phyloP scores from a whole-genome alignment of 1,284 basidiomycete genomes.

The Melampsora larici-populina region DNA sequence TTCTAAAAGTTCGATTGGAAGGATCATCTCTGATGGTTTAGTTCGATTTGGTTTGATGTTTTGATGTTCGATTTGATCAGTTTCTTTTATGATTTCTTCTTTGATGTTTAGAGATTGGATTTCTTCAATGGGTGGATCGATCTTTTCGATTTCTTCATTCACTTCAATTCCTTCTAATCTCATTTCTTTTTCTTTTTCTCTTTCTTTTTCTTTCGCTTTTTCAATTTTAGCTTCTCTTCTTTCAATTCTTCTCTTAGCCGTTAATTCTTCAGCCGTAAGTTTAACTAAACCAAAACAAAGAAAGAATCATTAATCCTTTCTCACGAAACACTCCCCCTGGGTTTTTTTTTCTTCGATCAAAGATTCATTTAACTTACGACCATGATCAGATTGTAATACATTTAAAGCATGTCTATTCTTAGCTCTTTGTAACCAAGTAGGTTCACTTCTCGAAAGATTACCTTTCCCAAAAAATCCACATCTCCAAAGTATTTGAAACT shows the following conservation, averaged over 20 bases:
- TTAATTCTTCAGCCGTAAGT: constrained; percentile 79
- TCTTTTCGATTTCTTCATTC: neutral
- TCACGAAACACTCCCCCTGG: too few species aligned
- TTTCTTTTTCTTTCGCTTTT: constrained; percentile 61
- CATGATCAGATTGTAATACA: constrained; percentile 48
- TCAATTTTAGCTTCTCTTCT: constrained; percentile 79
- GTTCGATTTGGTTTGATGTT: neutral
- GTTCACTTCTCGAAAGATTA: constrained; percentile 85
- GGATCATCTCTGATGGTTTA: neutral
- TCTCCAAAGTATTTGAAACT: constrained; percentile 73
- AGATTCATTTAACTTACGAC: constrained; percentile 55
- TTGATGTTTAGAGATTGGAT: too few species aligned
- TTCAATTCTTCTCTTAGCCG: constrained; percentile 75
- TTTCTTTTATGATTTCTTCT: constrained; percentile 1
- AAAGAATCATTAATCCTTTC: constrained; percentile 7
- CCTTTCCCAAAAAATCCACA: constrained; percentile 98
- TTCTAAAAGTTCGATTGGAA: constrained; percentile 45
- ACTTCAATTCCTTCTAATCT: constrained; percentile 54
- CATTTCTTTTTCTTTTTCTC: constrained; percentile 62
- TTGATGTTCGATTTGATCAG: constrained; percentile 31
- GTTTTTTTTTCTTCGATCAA: too few species aligned
- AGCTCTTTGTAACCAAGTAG: constrained; percentile 70
- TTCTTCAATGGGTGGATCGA: constrained; percentile 43
- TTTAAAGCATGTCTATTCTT: constrained; percentile 65
- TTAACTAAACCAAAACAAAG: constrained; percentile 55